These are phyloP conservation scores for Cystofilobasidium capitatum DNA, from an alignment of 768 basidiomycete genomes.

Conservation along the genomic window DNA sequence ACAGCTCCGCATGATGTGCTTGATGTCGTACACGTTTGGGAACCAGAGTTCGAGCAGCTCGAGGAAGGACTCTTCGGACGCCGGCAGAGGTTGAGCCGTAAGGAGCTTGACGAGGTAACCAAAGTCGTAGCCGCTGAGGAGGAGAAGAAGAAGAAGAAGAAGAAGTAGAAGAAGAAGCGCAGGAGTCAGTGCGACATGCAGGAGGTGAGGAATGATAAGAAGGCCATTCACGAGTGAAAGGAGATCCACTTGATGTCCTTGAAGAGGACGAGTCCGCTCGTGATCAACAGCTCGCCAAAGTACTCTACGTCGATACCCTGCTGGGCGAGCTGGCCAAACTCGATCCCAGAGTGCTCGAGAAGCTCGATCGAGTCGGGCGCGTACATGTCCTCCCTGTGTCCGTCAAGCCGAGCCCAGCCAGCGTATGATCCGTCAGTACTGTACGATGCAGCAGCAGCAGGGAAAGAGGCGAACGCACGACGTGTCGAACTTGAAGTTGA, in stretches of 20 bases:
- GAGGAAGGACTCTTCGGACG: constrained; percentile 82
- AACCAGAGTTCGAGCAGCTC: constrained; percentile 82
- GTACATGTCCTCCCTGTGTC: constrained; percentile 85
- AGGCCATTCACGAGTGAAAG: constrained; percentile 73
- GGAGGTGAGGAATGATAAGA: not conserved
- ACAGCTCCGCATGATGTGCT: constrained; percentile 81
- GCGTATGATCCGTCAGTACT: not conserved
- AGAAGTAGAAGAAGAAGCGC: not conserved
- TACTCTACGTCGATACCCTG: constrained; percentile 84
- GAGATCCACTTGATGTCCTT: constrained; percentile 92
- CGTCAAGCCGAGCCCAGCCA: not conserved
- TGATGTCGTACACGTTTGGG: constrained; percentile 93
- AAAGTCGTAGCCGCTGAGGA: constrained; percentile 86
- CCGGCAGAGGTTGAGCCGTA: constrained; percentile 65
- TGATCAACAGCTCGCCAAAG: constrained; percentile 95
- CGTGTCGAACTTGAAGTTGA: constrained; percentile 90
- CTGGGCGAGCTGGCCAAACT: constrained; percentile 86
- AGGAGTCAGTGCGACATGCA: not conserved
- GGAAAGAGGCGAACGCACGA: constrained; percentile 49
- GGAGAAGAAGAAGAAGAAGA: not conserved
- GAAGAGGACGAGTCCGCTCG: constrained; percentile 80
- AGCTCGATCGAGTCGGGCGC: constrained; percentile 95
- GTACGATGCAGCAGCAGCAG: not conserved
- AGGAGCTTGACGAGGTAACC: constrained; percentile 95
- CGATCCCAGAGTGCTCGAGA: constrained; percentile 86